Evolutionary conservation across 192 early-diverging fungal genomes (phyloP).

Genomic region (Piromyces finnis): DNA sequence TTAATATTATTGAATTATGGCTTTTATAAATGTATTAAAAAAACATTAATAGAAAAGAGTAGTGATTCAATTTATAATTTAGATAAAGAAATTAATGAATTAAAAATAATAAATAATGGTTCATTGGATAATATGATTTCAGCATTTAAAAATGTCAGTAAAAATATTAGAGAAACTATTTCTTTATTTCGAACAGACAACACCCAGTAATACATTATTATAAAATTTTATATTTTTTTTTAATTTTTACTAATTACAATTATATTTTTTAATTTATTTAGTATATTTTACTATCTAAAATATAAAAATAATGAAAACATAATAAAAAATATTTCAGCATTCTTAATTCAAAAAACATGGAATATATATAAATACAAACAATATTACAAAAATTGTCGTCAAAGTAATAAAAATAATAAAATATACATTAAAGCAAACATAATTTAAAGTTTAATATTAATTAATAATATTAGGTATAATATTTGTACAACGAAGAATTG

Average conservation of each 20-base stretch:
- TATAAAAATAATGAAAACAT: neutral
- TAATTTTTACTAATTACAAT: no score
- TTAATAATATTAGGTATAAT: neutral
- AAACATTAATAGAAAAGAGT: neutral
- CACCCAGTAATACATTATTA: neutral
- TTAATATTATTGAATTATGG: neutral
- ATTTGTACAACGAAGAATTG: neutral
- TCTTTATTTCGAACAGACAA: neutral
- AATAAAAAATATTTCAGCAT: neutral
- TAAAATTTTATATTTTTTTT: no score
- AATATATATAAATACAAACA: neutral
- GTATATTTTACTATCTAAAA: neutral
- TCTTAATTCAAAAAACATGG: neutral
- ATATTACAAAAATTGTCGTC: neutral
- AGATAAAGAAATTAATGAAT: neutral
- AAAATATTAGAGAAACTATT: neutral
- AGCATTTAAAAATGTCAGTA: neutral
- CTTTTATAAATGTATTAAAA: neutral
- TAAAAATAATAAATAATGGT: neutral
- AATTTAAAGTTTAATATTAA: no score
- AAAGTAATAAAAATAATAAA: neutral
- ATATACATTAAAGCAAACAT: no score
- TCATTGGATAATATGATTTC: neutral
- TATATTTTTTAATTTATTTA: neutral
- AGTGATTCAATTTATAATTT: neutral